A percentile compares a stretch with the other conserved stretches of the same genome.
These are phyloP conservation scores for Gautieria morchelliformis DNA, from an alignment of 768 basidiomycete species.

Conservation along the genomic window DNA sequence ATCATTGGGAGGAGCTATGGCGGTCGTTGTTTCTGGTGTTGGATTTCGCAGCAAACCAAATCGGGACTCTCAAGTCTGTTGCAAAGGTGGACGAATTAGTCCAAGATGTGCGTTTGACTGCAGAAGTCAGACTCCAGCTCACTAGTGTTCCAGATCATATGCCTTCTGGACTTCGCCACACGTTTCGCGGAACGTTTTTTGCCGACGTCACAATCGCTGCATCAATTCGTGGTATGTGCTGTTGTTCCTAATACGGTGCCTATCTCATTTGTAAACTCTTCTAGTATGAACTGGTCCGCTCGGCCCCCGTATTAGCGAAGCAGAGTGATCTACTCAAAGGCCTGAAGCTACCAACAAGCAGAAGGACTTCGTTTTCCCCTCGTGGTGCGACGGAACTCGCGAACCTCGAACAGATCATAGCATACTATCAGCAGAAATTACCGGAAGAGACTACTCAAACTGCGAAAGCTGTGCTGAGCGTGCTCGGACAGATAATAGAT, in stretches of 20 bases:
- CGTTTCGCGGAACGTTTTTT: conserved; percentile 44
- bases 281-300: conserved; percentile 61
- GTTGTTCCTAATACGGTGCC: not conserved
- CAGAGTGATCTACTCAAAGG: conserved; percentile 36
- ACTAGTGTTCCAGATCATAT: conserved; percentile 31
- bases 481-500: conserved; percentile 53
- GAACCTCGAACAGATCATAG: conserved; percentile 5
- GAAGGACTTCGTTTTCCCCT: conserved; percentile 13
- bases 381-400: not conserved
- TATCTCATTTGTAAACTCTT: not conserved
- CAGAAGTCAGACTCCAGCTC: not conserved
- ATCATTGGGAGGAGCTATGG: conserved; percentile 63
- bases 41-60: conserved; percentile 44
- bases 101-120: conserved; percentile 37
- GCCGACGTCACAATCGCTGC: conserved; percentile 42
- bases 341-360: conserved; percentile 24
- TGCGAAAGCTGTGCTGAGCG: conserved; percentile 46
- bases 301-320: conserved; percentile 37
- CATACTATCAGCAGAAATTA: conserved; percentile 50
- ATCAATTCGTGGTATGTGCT: conserved; percentile 51
- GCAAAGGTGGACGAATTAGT: conserved; percentile 37
- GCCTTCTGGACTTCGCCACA: conserved; percentile 44
- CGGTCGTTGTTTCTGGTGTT: conserved; percentile 43
- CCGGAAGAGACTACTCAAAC: conserved; percentile 31
- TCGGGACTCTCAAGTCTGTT: conserved; percentile 33